Conservation (phyloP, 164 flowering plant genomes). For the Paratinospora sagittata region DNA sequence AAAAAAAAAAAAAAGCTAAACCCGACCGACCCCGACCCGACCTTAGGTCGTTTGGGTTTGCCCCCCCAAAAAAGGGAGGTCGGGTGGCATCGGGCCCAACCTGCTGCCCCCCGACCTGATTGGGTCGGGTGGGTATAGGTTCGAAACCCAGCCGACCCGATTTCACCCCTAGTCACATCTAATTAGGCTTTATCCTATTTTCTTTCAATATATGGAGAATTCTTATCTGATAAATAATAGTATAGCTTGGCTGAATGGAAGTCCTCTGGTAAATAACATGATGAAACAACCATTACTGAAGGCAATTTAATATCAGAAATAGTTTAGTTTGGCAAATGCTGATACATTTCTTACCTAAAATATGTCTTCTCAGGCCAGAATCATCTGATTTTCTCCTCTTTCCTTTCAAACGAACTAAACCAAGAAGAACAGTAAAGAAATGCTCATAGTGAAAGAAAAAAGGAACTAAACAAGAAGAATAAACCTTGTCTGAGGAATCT, state of each 20-base stretch:
- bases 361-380: slow-evolving; percentile 18
- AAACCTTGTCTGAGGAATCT: slow-evolving; percentile 84
- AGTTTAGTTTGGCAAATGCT: not conserved
- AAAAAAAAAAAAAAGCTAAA: no score
- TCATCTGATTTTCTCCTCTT: slow-evolving; percentile 33
- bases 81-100: no score
- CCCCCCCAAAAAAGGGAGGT: no score
- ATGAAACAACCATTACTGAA: not conserved
- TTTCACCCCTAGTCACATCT: no score
- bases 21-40: no score
- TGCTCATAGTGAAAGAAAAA: not conserved
- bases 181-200: no score
- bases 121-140: no score
- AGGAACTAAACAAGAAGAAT: slow-evolving; percentile 5
- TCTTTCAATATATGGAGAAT: no score
- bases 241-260: not conserved
- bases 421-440: not conserved
- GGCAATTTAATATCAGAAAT: not conserved
- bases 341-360: slow-evolving; percentile 12
- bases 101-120: no score
- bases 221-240: no score
- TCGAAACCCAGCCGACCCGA: no score
- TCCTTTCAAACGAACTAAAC: slow-evolving; percentile 62
- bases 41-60: no score
- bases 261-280: not conserved